phyloP scores from a whole-genome alignment of 257 asterid genomes.

The Solanum bukasovii region DNA sequence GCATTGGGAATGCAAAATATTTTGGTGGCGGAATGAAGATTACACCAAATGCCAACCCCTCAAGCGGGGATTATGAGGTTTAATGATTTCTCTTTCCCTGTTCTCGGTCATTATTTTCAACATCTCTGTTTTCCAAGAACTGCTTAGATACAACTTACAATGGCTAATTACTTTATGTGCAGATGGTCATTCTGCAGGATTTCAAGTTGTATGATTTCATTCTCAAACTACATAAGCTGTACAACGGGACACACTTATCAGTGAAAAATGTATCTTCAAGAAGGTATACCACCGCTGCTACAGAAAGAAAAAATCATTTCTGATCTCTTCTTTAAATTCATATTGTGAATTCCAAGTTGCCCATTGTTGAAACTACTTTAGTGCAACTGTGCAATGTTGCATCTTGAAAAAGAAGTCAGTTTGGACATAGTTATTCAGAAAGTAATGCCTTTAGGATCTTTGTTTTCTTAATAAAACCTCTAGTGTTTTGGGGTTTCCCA shows the following conservation, averaged over 20 bases:
- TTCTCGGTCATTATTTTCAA: neutral
- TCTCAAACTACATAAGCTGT: constrained; percentile 67
- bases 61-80: constrained; percentile 67
- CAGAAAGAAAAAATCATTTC: neutral
- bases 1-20: constrained; percentile 84
- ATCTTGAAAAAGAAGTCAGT: neutral
- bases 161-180: constrained; percentile 9
- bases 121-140: neutral
- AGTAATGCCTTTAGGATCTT: neutral
- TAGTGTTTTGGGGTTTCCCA: neutral
- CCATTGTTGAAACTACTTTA: neutral
- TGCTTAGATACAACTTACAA: neutral
- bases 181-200: constrained; percentile 78
- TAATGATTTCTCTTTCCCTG: neutral
- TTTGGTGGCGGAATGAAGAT: constrained; percentile 98
- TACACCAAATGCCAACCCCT: constrained; percentile 67
- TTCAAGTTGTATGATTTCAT: constrained; percentile 83
- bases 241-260: constrained; percentile 74
- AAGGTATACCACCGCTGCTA: constrained; percentile 30
- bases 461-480: neutral
- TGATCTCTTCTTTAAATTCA: neutral
- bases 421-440: neutral
- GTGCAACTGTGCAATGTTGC: neutral
- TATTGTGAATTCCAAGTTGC: neutral
- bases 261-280: constrained; percentile 67